These are phyloP conservation scores for Pseudogymnoascus sp. DNA, from an alignment of 2,329 filamentous ascomycete species.

Conservation along the genomic window DNA sequence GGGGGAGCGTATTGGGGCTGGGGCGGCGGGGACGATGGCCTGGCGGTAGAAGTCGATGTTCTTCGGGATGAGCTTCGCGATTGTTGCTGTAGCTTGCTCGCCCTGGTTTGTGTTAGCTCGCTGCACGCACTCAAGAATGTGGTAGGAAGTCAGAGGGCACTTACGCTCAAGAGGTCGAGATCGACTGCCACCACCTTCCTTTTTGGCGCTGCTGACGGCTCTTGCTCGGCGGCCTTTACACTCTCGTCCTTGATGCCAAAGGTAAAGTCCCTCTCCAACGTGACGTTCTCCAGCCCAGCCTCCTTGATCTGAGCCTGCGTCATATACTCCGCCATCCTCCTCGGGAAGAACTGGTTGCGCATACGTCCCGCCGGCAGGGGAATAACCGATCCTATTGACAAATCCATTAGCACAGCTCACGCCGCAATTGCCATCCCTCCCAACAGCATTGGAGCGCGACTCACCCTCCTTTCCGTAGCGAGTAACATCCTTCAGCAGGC, in stretches of 20 bases:
- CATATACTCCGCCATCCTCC: conserved; percentile 45
- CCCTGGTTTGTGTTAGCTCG: conserved; percentile 17
- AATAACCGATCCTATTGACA: conserved; percentile 41
- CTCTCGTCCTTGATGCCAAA: conserved; percentile 26
- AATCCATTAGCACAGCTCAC: neutral
- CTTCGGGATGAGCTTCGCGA: conserved; percentile 23
- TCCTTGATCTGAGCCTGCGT: conserved; percentile 37
- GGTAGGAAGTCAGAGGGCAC: conserved; percentile 6
- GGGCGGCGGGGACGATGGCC: conserved; percentile 29
- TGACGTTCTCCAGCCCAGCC: conserved; percentile 36
- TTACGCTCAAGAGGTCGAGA: conserved; percentile 23
- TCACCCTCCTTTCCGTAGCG: conserved; percentile 43
- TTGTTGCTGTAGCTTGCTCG: conserved; percentile 18
- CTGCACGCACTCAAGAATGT: neutral
- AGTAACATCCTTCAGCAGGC: conserved; percentile 44
- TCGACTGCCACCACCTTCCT: conserved; percentile 15
- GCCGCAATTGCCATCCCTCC: conserved; percentile 20
- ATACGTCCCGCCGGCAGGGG: conserved; percentile 45
- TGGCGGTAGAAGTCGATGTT: conserved; percentile 26
- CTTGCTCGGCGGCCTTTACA: neutral
- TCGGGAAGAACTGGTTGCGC: conserved; percentile 48
- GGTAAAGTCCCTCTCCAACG: conserved; percentile 39
- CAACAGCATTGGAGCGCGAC: neutral
- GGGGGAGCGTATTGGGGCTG: conserved; percentile 28
- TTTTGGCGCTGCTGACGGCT: neutral